Conservation (phyloP, 345 rosid species). For the Populus deltoides region DNA sequence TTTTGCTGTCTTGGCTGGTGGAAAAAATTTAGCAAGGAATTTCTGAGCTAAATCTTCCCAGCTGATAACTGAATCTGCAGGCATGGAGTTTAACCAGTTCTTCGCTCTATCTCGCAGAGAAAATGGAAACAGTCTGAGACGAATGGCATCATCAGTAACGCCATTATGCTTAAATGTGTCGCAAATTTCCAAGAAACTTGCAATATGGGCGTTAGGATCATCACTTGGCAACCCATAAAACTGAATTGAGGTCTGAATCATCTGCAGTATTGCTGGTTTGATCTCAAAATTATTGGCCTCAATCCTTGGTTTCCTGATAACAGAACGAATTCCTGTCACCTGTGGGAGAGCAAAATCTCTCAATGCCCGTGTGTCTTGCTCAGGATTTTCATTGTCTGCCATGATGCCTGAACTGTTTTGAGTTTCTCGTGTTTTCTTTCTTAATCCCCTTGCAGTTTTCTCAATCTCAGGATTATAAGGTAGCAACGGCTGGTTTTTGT, state of each 20-base stretch:
- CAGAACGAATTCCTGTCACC: no score
- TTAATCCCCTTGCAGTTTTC: background rate
- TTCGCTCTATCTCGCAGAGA: background rate
- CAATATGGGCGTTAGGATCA: no score
- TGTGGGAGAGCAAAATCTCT: background rate
- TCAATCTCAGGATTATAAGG: background rate
- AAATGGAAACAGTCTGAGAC: background rate
- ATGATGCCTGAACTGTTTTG: no score
- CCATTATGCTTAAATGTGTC: background rate
- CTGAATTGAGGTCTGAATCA: background rate
- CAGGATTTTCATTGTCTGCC: background rate
- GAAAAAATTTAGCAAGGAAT: background rate
- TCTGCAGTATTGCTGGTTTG: background rate
- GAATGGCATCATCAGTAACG: background rate
- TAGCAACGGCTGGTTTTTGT: fast-evolving
- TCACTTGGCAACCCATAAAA: background rate
- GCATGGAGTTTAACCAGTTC: background rate
- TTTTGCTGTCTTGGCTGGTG: background rate
- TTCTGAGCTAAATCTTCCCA: no score
- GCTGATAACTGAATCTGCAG: background rate
- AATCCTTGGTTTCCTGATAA: no score
- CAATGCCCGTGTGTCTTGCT: background rate
- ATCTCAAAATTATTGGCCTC: background rate
- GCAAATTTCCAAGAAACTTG: background rate
- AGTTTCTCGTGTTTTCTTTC: background rate